Evolutionary conservation across 2,329 filamentous ascomycete genomes (phyloP), one percentile per base, ranked within the genome.

Genomic region (Aspergillus sergii): DNA sequence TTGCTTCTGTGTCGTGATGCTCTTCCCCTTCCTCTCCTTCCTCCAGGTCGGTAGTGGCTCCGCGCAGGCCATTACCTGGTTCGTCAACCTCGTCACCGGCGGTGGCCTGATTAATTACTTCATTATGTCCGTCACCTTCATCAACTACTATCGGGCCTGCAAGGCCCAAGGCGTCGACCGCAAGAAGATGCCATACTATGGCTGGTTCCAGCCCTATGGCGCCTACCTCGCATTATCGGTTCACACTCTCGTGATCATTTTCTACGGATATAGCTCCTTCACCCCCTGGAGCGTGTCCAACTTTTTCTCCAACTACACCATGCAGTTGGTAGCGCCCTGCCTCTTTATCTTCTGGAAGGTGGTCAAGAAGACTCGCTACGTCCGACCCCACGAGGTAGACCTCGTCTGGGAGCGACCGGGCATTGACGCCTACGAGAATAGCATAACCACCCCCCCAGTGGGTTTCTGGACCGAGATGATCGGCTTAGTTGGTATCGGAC

Each of bases 341-440:
- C 74, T 86, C 23, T 89, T 84, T 70, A 61, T 83, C 32, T 80
- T 79, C 68, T 91, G 87, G 86, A 91, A 91, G 77, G n/a, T 90
- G 1, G 16, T 86, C 71, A 86, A 87, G 78, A 80, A 79, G 61
- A 90, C 88, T 1, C 81, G 80, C 60, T 78, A 84, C 59, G 77
- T 88, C 32, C 74, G 75, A 1, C 80, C 87, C 0, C 72, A 79
- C 7, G 83, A 89, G 70, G 81, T 83, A 4, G 87, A 89, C 69
- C 79, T 89, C 14, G 77, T 87, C 57, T 66, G 64, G 64, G 57
- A 60, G 43, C 45, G 59, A 3, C 64, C 64, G 0, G 46, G 32
- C 1, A 58, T 66, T 23, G 64, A 66, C 21, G 62, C 62, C 16
- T 64, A 66, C 16, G 62, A 66, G 55, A 58, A 61, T 23, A 28